These are phyloP conservation scores for Backusella psychrophila DNA, from an alignment of 192 early-diverging fungal genomes.

Conservation along the genomic window DNA sequence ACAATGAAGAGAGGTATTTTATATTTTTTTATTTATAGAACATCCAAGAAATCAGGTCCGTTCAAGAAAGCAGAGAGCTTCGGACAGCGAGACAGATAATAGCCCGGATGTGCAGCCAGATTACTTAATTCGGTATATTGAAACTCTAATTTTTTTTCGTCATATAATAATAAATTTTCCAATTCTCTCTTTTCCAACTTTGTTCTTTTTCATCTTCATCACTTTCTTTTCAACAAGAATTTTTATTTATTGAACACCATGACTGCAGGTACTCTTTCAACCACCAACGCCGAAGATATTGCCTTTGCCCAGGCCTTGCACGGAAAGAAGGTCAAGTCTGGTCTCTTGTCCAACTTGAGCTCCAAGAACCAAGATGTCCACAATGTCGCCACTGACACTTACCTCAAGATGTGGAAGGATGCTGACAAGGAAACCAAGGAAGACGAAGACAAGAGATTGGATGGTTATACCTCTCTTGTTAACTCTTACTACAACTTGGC, in stretches of 20 bases:
- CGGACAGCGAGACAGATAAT: slow-evolving; percentile 12
- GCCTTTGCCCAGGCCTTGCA: slow-evolving; percentile 53
- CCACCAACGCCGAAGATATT: slow-evolving; percentile 46
- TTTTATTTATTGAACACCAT: slow-evolving; percentile 2
- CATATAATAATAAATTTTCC: neutral
- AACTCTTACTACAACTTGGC: slow-evolving; percentile 84
- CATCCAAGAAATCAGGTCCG: neutral
- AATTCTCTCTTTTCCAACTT: neutral
- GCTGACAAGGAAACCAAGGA: slow-evolving; percentile 47
- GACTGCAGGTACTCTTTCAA: slow-evolving; percentile 30
- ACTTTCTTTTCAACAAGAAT: slow-evolving; percentile 14
- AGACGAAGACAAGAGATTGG: slow-evolving; percentile 59
- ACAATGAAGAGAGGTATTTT: neutral
- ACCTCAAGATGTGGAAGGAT: slow-evolving; percentile 70
- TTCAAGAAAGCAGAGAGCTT: neutral
- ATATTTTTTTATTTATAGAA: neutral
- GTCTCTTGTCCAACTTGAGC: slow-evolving; percentile 45
- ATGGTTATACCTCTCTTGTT: slow-evolving; percentile 65
- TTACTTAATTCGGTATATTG: neutral
- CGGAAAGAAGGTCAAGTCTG: slow-evolving; percentile 39
- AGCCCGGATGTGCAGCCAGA: slow-evolving; percentile 15
- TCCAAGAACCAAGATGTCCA: slow-evolving; percentile 71
- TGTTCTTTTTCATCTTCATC: neutral
- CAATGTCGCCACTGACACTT: slow-evolving; percentile 64
- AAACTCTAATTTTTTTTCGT: neutral